phyloP scores from a whole-genome alignment of 306 rosid species.

The Corylus americana region DNA sequence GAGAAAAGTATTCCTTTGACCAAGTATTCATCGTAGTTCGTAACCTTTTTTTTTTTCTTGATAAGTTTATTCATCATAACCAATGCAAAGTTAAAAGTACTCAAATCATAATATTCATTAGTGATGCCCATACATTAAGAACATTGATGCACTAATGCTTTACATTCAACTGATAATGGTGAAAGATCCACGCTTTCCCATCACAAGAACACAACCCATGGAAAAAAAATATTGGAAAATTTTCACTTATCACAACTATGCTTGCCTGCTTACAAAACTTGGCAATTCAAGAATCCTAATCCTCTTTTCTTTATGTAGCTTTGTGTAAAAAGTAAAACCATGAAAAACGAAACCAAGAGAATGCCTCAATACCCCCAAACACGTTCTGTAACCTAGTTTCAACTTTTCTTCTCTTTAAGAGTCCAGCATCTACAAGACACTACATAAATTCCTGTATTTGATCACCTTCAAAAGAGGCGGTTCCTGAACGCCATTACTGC shows the following conservation, averaged over 20 bases:
- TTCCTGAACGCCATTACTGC: slow-evolving; percentile 60
- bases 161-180: background rate
- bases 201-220: background rate
- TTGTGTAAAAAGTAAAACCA: background rate
- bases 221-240: background rate
- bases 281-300: background rate
- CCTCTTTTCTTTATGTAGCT: background rate
- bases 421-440: background rate
- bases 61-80: no score
- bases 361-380: background rate
- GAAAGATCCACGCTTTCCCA: background rate
- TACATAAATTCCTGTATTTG: background rate
- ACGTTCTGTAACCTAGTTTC: background rate
- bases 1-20: no score
- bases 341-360: background rate
- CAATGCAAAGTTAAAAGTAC: no score
- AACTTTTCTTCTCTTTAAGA: background rate
- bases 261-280: background rate
- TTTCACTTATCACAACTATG: background rate
- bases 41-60: no score
- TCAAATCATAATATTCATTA: no score
- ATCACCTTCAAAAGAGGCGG: slow-evolving; percentile 39
- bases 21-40: no score
- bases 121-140: background rate
- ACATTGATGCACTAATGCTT: background rate